Evolutionary conservation across 1,139 yeast species (phyloP).

Genomic region (Wickerhamomyces sp.): DNA sequence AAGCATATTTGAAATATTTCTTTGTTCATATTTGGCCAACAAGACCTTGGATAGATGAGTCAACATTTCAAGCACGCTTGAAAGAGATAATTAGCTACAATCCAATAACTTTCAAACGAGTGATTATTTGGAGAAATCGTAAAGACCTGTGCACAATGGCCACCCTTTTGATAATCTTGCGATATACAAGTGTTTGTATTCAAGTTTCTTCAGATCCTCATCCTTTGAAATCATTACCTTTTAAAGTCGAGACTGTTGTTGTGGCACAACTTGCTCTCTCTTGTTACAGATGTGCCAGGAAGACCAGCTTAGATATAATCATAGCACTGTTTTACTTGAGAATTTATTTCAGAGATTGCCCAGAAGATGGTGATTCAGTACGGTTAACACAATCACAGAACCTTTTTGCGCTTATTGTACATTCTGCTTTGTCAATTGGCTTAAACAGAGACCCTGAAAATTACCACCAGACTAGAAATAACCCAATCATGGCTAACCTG

Average conservation of each 20-base stretch:
- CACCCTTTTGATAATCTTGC: not conserved
- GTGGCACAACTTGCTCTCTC: too few species aligned
- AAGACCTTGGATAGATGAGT: constrained; percentile 39
- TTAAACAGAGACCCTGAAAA: constrained; percentile 39
- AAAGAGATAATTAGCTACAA: not conserved
- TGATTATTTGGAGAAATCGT: not conserved
- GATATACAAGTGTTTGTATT: not conserved
- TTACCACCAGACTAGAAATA: constrained; percentile 21
- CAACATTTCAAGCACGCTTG: constrained; percentile 17
- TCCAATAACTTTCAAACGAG: not conserved
- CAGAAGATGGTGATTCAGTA: constrained; percentile 42
- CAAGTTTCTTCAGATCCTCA: not conserved
- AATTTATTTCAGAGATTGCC: constrained; percentile 37
- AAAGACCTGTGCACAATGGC: not conserved
- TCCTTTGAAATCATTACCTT: too few species aligned
- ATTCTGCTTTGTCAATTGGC: constrained; percentile 37
- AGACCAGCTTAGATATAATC: constrained; percentile 33
- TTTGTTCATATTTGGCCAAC: constrained; percentile 2
- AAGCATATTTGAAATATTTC: constrained; percentile 1
- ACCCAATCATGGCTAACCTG: constrained; percentile 17
- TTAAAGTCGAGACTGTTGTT: too few species aligned
- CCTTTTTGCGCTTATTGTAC: constrained; percentile 32
- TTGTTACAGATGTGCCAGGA: too few species aligned
- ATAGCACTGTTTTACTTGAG: constrained; percentile 39
- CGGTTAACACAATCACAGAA: constrained; percentile 37